phyloP scores from a whole-genome alignment of 441 rosid species.

The Erodium trifolium region DNA sequence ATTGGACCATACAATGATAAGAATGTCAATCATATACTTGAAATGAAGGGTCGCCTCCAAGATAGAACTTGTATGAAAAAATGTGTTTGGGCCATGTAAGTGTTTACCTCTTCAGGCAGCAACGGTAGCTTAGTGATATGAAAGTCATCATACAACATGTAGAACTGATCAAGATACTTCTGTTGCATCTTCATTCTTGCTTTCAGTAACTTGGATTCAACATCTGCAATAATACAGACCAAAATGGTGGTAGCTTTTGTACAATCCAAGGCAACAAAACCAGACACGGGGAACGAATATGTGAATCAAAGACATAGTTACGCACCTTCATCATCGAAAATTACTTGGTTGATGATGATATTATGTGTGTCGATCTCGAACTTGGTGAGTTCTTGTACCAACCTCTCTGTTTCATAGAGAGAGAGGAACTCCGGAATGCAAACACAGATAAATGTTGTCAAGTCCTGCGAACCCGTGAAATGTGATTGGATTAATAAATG shows the following conservation, averaged over 20 bases:
- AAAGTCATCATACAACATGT: slow-evolving; percentile 95
- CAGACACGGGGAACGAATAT: neutral
- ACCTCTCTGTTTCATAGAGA: slow-evolving; percentile 92
- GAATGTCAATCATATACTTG: neutral
- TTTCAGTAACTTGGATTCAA: slow-evolving; percentile 79
- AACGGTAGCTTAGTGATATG: slow-evolving; percentile 90
- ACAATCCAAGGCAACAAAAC: slow-evolving; percentile 7
- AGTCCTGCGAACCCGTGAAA: slow-evolving; percentile 46
- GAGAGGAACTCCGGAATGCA: slow-evolving; percentile 99
- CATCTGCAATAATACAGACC: slow-evolving; percentile 33
- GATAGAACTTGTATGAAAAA: neutral
- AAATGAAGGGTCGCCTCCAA: neutral
- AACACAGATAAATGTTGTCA: slow-evolving; percentile 93
- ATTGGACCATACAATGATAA: neutral
- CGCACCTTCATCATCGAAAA: slow-evolving; percentile 71
- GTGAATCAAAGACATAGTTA: slow-evolving; percentile 1
- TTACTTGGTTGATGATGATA: slow-evolving; percentile 93
- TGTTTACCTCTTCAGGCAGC: slow-evolving; percentile 83
- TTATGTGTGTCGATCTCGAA: slow-evolving; percentile 96
- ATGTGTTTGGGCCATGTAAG: neutral
- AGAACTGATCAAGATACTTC: slow-evolving; percentile 95
- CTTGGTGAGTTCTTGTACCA: slow-evolving; percentile 97
- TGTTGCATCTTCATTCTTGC: slow-evolving; percentile 98
- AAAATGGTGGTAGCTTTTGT: slow-evolving; percentile 10
- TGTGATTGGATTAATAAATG: neutral